A percentile compares a stretch with the other conserved stretches of the same genome.
Evolutionary conservation across 192 early-diverging fungal genomes (phyloP).

Genomic region (Umbelopsis isabellina): DNA sequence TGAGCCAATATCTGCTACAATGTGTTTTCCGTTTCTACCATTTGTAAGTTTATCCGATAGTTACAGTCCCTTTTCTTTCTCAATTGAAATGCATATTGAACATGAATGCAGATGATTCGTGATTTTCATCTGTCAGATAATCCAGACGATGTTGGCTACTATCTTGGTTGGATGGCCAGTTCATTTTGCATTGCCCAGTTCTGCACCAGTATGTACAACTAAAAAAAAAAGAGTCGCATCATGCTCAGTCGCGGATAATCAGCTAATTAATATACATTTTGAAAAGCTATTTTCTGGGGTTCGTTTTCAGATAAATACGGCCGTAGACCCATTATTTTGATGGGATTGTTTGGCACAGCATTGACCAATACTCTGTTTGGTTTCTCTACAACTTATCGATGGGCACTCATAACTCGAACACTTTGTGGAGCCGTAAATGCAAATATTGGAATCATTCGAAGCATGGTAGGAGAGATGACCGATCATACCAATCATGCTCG

Average conservation of each 20-base stretch:
- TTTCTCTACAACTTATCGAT: conserved; percentile 38
- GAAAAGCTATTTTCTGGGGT: conserved; percentile 51
- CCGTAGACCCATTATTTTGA: conserved; percentile 63
- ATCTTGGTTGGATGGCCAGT: conserved; percentile 29
- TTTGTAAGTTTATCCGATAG: conserved; percentile 30
- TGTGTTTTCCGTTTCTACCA: conserved; percentile 69
- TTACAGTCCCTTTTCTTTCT: not conserved
- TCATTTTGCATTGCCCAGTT: conserved; percentile 50
- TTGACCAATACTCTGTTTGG: conserved; percentile 63
- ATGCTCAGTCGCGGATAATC: not conserved
- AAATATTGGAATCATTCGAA: conserved; percentile 65
- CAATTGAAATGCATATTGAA: not conserved
- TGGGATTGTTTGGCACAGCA: conserved; percentile 66
- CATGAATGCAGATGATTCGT: conserved; percentile 41
- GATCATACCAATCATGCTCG: conserved; percentile 64
- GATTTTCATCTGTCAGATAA: conserved; percentile 58
- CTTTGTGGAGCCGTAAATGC: conserved; percentile 60
- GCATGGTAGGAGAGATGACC: conserved; percentile 71
- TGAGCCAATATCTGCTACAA: conserved; percentile 54
- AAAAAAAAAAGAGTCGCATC: not conserved
- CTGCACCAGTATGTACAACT: conserved; percentile 28
- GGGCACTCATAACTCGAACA: conserved; percentile 50
- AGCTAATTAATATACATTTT: too few species aligned
- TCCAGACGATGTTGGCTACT: conserved; percentile 58
- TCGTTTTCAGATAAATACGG: conserved; percentile 67